phyloP scores from a whole-genome alignment of 23 red algal species.

The Agarophyton chilense region DNA sequence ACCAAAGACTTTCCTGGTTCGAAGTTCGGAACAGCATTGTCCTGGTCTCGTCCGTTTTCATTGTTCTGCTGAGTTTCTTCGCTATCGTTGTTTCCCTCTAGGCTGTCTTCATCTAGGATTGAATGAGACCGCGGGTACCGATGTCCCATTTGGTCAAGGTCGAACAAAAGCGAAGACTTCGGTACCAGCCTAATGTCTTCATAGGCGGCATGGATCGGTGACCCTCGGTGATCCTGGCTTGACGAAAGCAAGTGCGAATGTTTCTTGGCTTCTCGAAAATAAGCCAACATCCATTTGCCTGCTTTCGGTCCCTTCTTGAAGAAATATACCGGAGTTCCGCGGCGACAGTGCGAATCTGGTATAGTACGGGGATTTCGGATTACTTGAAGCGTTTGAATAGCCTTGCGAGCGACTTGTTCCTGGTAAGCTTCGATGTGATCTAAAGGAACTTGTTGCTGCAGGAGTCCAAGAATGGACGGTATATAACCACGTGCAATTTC shows the following conservation, averaged over 20 bases:
- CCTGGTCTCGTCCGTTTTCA: no score
- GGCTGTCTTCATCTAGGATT: background rate
- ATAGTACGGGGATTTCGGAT: background rate
- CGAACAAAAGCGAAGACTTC: background rate
- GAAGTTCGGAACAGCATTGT: no score
- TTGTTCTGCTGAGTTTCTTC: no score
- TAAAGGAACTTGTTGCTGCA: no score
- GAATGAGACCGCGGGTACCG: background rate
- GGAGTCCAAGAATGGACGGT: conserved; percentile 2
- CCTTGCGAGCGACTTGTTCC: conserved; percentile 23
- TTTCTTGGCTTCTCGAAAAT: conserved; percentile 5
- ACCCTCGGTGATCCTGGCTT: background rate
- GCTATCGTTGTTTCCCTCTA: no score
- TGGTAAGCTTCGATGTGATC: background rate
- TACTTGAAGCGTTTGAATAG: background rate
- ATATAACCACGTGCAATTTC: conserved; percentile 50
- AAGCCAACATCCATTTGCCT: conserved; percentile 21
- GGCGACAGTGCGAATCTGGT: background rate
- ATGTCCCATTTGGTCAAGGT: conserved; percentile 29
- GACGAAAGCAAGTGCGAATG: conserved; percentile 22
- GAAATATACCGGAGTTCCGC: no score
- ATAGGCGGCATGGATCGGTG: conserved; percentile 32
- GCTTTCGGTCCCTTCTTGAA: conserved; percentile 23
- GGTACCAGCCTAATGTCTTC: conserved; percentile 29
- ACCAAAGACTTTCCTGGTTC: background rate